A percentile compares a stretch with the other conserved stretches of the same genome.
phyloP scores from a whole-genome alignment of 2,329 filamentous ascomycete genomes.

The Orbilia brochopaga region DNA sequence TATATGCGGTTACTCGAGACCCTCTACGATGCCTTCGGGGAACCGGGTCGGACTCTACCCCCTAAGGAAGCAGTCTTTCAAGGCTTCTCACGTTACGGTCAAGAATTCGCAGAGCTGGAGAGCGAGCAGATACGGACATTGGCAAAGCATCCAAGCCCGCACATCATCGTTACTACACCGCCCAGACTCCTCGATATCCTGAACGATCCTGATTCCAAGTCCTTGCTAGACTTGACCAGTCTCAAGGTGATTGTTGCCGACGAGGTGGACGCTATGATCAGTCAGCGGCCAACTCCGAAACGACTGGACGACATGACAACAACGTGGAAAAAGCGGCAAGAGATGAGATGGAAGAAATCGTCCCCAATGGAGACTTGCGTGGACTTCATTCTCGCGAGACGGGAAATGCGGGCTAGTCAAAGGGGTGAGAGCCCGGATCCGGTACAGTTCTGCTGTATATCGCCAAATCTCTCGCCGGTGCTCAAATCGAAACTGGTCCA shows the following conservation, averaged over 20 bases:
- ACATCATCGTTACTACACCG: slow-evolving; percentile 54
- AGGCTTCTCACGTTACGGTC: slow-evolving; percentile 42
- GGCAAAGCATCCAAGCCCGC: slow-evolving; percentile 51
- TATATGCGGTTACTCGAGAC: slow-evolving; percentile 19
- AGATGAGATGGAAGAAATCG: slow-evolving; percentile 31
- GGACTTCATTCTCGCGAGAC: slow-evolving; percentile 32
- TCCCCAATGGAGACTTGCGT: slow-evolving; percentile 34
- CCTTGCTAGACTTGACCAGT: slow-evolving; percentile 51
- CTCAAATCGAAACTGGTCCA: slow-evolving; percentile 33
- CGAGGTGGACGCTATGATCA: slow-evolving; percentile 52
- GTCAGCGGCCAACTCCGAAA: slow-evolving; percentile 28
- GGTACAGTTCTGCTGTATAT: slow-evolving; percentile 39
- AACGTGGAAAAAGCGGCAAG: slow-evolving; percentile 13
- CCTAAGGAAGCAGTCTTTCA: slow-evolving; percentile 42
- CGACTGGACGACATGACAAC: slow-evolving; percentile 16
- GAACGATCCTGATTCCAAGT: slow-evolving; percentile 42
- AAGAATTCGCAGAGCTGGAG: slow-evolving; percentile 21
- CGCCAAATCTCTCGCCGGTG: slow-evolving; percentile 42
- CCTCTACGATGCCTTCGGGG: slow-evolving; percentile 20
- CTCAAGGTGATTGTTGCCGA: slow-evolving; percentile 53
- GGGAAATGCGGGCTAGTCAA: slow-evolving; percentile 19
- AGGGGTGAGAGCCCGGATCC: slow-evolving; percentile 8
- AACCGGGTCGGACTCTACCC: slow-evolving; percentile 18
- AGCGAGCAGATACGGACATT: slow-evolving; percentile 47
- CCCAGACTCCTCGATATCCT: slow-evolving; percentile 53